Evolutionary conservation across 106 monocot species (phyloP).

Genomic region (Acorus calamus): DNA sequence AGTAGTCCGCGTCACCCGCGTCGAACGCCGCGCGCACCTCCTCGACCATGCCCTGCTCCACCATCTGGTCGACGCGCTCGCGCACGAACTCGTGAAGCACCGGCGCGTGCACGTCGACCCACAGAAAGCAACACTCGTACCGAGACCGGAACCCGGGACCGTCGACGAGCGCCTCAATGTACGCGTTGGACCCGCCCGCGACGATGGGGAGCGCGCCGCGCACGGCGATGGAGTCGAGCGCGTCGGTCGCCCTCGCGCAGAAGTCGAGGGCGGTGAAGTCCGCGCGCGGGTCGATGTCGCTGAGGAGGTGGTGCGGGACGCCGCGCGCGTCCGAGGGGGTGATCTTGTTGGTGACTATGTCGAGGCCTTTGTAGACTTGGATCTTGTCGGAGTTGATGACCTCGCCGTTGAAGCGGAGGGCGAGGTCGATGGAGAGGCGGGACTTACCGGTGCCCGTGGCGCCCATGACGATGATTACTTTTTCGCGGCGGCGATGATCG

Average conservation of each 20-base stretch:
- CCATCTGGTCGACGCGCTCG: conserved; percentile 35
- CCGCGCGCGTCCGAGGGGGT: conserved; percentile 36
- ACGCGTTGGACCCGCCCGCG: conserved; percentile 67
- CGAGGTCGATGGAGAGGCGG: conserved; percentile 54
- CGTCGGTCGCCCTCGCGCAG: conserved; percentile 7
- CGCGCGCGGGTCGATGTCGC: conserved; percentile 34
- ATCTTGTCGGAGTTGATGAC: conserved; percentile 75
- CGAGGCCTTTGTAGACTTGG: conserved; percentile 56
- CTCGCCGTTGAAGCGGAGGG: conserved; percentile 29
- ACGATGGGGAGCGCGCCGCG: conserved; percentile 41
- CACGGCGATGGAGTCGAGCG: conserved; percentile 22
- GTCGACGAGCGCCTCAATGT: conserved; percentile 40
- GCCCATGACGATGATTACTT: conserved; percentile 42
- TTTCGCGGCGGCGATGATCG: not conserved
- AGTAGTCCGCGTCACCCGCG: conserved; percentile 14
- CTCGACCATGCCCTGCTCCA: conserved; percentile 28
- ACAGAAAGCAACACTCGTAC: conserved; percentile 48
- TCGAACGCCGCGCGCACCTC: conserved; percentile 34
- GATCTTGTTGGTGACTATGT: conserved; percentile 55
- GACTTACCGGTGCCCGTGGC: conserved; percentile 64
- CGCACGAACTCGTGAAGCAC: conserved; percentile 22
- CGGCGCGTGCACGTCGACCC: not conserved
- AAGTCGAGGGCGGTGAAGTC: conserved; percentile 44
- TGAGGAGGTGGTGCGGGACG: conserved; percentile 57
- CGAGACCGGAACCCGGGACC: conserved; percentile 24